A percentile compares a stretch with the other conserved stretches of the same genome.
phyloP scores from a whole-genome alignment of 805 yeast species.

The Starmerella vaccinii region DNA sequence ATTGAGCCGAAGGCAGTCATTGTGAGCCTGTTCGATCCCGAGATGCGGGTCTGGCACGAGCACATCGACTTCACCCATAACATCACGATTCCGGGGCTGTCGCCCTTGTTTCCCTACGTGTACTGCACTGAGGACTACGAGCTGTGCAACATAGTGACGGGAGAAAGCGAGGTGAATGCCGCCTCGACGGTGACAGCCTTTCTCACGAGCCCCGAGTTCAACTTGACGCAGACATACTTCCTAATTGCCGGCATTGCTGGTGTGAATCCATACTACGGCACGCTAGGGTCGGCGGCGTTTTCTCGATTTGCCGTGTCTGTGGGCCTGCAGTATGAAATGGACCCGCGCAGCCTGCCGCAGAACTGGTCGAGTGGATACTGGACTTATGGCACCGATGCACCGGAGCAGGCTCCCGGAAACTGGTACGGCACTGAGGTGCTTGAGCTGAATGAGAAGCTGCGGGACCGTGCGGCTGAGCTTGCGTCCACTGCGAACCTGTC shows the following conservation, averaged over 20 bases:
- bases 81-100: conserved; percentile 55
- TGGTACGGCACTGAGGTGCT: conserved; percentile 58
- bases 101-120: conserved; percentile 48
- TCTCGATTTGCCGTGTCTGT: conserved; percentile 54
- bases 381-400: conserved; percentile 43
- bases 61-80: conserved; percentile 42
- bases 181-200: conserved; percentile 50
- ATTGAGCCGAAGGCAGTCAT: conserved; percentile 43
- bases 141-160: conserved; percentile 54
- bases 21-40: conserved; percentile 46
- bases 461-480: conserved; percentile 47
- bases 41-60: conserved; percentile 44
- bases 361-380: conserved; percentile 56
- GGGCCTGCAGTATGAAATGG: conserved; percentile 49
- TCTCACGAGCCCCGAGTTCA: conserved; percentile 44
- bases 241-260: conserved; percentile 59
- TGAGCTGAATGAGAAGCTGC: conserved; percentile 48
- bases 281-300: conserved; percentile 52
- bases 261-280: conserved; percentile 45
- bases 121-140: conserved; percentile 46
- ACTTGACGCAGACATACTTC: conserved; percentile 51
- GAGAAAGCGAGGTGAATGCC: conserved; percentile 61
- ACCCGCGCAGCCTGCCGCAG: conserved; percentile 35
- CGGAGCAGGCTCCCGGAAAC: conserved; percentile 42
- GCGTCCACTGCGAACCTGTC: conserved; percentile 36